Conservation (phyloP, 768 basidiomycete genomes). For the Tephrocybe rancida region DNA sequence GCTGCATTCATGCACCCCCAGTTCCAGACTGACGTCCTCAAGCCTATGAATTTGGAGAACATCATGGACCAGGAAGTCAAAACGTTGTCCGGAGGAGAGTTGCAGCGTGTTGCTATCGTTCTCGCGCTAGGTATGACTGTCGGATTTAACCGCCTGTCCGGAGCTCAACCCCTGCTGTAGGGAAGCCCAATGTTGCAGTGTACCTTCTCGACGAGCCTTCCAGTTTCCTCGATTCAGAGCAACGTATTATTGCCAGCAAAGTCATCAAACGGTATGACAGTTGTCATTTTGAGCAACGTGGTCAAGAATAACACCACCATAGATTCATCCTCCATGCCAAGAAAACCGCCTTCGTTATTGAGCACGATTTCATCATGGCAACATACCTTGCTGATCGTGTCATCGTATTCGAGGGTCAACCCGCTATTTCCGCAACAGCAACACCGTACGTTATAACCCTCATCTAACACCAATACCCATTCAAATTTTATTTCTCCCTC, state of each 20-base stretch:
- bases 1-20: slow-evolving; percentile 98
- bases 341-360: slow-evolving; percentile 98
- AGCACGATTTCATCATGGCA: slow-evolving; percentile 99
- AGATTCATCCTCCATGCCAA: slow-evolving; percentile 95
- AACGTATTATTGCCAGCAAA: slow-evolving; percentile 97
- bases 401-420: slow-evolving; percentile 88
- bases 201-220: slow-evolving; percentile 94
- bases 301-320: neutral
- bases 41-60: slow-evolving; percentile 94
- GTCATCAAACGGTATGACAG: slow-evolving; percentile 87
- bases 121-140: slow-evolving; percentile 73
- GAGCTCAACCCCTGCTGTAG: slow-evolving; percentile 26
- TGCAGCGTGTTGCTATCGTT: slow-evolving; percentile 96
- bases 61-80: slow-evolving; percentile 98
- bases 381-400: slow-evolving; percentile 98
- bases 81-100: slow-evolving; percentile 96
- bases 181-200: slow-evolving; percentile 80
- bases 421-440: slow-evolving; percentile 87
- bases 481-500: neutral
- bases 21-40: slow-evolving; percentile 97
- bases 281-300: neutral
- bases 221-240: slow-evolving; percentile 97
- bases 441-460: slow-evolving; percentile 65
- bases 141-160: neutral
- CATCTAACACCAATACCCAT: neutral